phyloP scores from a whole-genome alignment of 2,329 filamentous ascomycete genomes.

The Xylaria sp. region DNA sequence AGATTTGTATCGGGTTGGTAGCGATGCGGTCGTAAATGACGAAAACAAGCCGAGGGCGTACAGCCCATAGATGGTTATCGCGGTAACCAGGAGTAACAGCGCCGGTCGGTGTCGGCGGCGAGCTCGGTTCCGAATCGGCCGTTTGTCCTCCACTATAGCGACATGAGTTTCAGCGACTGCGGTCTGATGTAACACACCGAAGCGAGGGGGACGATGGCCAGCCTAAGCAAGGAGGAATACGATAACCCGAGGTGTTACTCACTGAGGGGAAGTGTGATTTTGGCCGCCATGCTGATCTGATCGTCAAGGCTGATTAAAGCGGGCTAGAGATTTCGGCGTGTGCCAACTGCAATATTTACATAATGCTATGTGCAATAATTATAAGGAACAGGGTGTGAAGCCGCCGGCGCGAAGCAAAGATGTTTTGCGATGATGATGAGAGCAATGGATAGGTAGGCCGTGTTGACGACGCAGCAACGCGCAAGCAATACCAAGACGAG shows the following conservation, averaged over 20 bases:
- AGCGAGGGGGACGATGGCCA: not conserved
- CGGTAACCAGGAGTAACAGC: constrained; percentile 29
- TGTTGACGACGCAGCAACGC: constrained; percentile 1
- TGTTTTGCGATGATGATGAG: not conserved
- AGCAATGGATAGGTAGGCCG: constrained; percentile 6
- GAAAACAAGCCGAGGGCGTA: constrained; percentile 30
- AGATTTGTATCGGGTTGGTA: not conserved
- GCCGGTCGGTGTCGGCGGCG: constrained; percentile 37
- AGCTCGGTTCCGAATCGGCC: constrained; percentile 29
- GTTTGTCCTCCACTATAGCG: constrained; percentile 39
- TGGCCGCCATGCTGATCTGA: constrained; percentile 36
- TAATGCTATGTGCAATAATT: constrained; percentile 5
- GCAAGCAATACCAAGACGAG: no score
- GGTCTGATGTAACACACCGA: not conserved
- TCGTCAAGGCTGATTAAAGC: not conserved
- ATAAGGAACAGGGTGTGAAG: not conserved
- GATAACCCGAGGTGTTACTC: constrained; percentile 1
- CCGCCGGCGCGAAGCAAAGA: not conserved
- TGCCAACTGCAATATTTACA: not conserved
- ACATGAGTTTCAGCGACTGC: constrained; percentile 6
- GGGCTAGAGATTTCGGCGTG: not conserved
- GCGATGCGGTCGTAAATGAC: constrained; percentile 25
- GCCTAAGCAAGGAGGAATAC: not conserved
- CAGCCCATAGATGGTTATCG: constrained; percentile 33
- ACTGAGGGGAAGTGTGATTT: constrained; percentile 38